Evolutionary conservation across 75 land plant genomes (phyloP).

Genomic region (Larix kaempferi): DNA sequence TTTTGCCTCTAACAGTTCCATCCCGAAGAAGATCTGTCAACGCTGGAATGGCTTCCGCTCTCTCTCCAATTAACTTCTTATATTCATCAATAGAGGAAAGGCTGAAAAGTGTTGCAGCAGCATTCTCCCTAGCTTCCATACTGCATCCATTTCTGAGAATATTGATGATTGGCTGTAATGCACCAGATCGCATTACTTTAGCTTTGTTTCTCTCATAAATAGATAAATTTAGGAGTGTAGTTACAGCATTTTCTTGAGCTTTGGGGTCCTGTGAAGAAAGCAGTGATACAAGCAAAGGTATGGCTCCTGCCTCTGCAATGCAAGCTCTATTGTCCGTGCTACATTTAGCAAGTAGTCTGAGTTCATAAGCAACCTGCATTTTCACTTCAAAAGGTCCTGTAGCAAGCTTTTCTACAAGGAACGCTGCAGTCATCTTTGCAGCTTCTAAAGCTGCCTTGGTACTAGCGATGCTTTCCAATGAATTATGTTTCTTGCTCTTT

Average conservation of each 20-base stretch:
- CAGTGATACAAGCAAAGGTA: constrained; percentile 58
- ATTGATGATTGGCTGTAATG: neutral
- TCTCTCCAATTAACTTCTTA: constrained; percentile 51
- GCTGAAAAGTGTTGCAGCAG: constrained; percentile 37
- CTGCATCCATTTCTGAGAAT: neutral
- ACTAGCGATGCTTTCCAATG: constrained; percentile 42
- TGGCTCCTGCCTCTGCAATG: constrained; percentile 81
- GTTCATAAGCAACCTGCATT: constrained; percentile 59
- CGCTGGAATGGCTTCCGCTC: constrained; percentile 43
- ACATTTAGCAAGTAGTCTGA: constrained; percentile 65
- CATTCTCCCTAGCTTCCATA: neutral
- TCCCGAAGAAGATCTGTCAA: constrained; percentile 44
- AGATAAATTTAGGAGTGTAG: constrained; percentile 73
- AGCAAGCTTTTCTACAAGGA: constrained; percentile 62
- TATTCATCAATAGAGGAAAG: constrained; percentile 56
- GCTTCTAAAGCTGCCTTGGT: constrained; percentile 51
- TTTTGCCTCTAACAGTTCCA: constrained; percentile 54
- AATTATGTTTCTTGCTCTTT: constrained; percentile 17
- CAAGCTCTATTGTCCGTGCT: constrained; percentile 64
- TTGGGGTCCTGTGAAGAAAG: constrained; percentile 42
- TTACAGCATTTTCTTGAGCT: constrained; percentile 79
- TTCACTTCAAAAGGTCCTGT: constrained; percentile 47
- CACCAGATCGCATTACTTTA: neutral
- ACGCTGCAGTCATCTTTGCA: constrained; percentile 53
- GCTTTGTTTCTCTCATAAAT: constrained; percentile 59